A percentile compares a stretch with the other conserved stretches of the same genome.
Conservation (phyloP, 2,329 filamentous ascomycete species). For the Talaromyces sp. region DNA sequence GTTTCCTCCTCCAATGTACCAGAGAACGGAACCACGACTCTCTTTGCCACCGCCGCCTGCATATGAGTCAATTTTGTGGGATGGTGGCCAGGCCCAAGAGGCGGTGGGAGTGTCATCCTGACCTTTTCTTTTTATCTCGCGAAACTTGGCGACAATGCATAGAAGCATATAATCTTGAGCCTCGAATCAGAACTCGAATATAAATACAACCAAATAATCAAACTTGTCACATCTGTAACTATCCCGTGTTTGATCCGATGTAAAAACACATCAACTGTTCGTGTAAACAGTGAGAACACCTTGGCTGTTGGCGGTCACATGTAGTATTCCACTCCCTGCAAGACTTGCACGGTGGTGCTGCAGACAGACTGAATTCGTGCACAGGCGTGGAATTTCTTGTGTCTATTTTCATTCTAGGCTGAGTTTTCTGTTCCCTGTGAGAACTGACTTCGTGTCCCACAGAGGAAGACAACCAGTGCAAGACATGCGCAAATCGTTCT, state of each 20-base stretch:
- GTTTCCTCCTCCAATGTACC: neutral
- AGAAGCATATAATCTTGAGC: neutral
- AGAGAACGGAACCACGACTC: neutral
- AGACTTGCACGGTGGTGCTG: constrained; percentile 2
- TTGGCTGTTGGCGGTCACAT: constrained; percentile 7
- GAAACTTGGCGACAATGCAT: neutral
- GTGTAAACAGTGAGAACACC: constrained; percentile 10
- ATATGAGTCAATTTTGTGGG: constrained; percentile 2
- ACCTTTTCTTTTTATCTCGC: neutral
- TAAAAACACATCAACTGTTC: constrained; percentile 12
- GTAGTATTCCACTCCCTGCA: constrained; percentile 5
- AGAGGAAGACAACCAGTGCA: constrained; percentile 9
- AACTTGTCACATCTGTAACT: neutral
- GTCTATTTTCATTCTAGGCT: neutral
- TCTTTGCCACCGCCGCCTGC: constrained; percentile 5
- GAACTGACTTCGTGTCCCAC: neutral
- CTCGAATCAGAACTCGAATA: neutral
- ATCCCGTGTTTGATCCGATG: neutral
- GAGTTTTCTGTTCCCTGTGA: neutral
- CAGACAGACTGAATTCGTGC: neutral
- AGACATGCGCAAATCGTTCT: constrained; percentile 1
- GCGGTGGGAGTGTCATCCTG: neutral
- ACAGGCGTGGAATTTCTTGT: neutral
- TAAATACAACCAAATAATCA: neutral
- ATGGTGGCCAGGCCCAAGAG: neutral